Evolutionary conservation across 2,329 filamentous ascomycete species (phyloP), one percentile per base, ranked within the genome.

Genomic region (Neospermospora avenae): DNA sequence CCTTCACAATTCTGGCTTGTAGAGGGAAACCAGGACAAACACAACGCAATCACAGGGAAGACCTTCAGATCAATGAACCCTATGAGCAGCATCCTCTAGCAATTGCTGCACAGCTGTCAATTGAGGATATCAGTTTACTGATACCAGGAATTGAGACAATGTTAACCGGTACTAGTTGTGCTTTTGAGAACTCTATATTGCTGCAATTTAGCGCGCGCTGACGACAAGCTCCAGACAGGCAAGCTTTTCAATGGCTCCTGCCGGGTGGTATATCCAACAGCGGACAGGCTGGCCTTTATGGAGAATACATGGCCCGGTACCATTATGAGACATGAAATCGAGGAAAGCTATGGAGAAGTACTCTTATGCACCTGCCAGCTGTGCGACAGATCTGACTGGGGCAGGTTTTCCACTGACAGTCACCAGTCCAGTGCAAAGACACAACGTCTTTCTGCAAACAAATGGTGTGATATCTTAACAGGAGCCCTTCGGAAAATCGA

Each of bases 381-480:
- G 10, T 13, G 14, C 35, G 24, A n/a, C 5, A 3, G 20, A 8
- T 18, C 46, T 64, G 20, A 65, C 48, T 35, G 22, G 6, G 22
- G 1, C 25, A 77, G 77, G 62, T 80, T 80, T 64, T 74, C 80
- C 55, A n/a, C n/a, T n/a, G n/a, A n/a, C n/a, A n/a, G n/a, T n/a
- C n/a, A n/a, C n/a, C n/a, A 71, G 1, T 31, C 74, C 75, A 18
- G 62, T 66, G 11, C 53, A 68, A 34, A 55, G 61, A 55, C 90
- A 92, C 72, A 93, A 93, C 71, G 95, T 93, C 75, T 95, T 95
- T 76, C 81, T 95, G 63, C 90, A 95, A 74, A 89, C 93, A 1
- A 90, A 93, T 69, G 58, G 70, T 74, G 79, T 35, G 58, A 74
- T 67, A 65, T 78, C 70, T 35, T 63, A 69, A 57, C 67, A 65